A percentile compares a stretch with the other conserved stretches of the same genome.
These are phyloP conservation scores for Microbotryum scabiosae DNA, from an alignment of 1,284 basidiomycete genomes.

Conservation along the genomic window DNA sequence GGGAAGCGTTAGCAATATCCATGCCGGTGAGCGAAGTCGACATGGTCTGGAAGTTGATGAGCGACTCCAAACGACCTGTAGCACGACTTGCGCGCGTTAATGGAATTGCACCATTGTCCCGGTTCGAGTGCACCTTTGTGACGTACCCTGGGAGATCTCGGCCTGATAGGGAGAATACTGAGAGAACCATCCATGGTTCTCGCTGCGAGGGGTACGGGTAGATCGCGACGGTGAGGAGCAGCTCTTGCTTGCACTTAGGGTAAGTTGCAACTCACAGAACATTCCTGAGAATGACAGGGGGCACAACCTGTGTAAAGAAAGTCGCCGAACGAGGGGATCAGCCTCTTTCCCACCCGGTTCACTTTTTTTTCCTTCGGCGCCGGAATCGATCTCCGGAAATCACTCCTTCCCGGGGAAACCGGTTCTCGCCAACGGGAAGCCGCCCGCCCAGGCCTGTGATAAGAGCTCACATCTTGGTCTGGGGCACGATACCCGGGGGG, in stretches of 20 bases:
- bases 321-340: too few relatives aligned
- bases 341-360: too few relatives aligned
- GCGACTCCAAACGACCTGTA: slow-evolving; percentile 81
- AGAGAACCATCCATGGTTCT: slow-evolving; percentile 98
- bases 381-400: not conserved
- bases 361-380: too few relatives aligned
- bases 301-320: slow-evolving; percentile 53
- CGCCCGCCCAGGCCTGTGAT: not conserved
- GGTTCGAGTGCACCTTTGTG: slow-evolving; percentile 1
- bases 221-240: not conserved
- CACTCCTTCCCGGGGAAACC: not conserved
- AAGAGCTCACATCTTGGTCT: not conserved
- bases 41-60: slow-evolving; percentile 97
- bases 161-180: slow-evolving; percentile 86
- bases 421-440: not conserved
- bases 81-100: not conserved
- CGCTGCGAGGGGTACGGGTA: slow-evolving; percentile 46
- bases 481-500: not conserved
- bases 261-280: slow-evolving; percentile 42
- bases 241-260: not conserved
- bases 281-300: slow-evolving; percentile 85
- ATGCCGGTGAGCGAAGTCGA: slow-evolving; percentile 88
- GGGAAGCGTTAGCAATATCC: slow-evolving; percentile 88
- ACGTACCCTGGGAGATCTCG: slow-evolving; percentile 78
- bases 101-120: not conserved